Evolutionary conservation across 2,329 filamentous ascomycete genomes (phyloP), one percentile per base, ranked within the genome.

Genomic region (Bisporella sp.): DNA sequence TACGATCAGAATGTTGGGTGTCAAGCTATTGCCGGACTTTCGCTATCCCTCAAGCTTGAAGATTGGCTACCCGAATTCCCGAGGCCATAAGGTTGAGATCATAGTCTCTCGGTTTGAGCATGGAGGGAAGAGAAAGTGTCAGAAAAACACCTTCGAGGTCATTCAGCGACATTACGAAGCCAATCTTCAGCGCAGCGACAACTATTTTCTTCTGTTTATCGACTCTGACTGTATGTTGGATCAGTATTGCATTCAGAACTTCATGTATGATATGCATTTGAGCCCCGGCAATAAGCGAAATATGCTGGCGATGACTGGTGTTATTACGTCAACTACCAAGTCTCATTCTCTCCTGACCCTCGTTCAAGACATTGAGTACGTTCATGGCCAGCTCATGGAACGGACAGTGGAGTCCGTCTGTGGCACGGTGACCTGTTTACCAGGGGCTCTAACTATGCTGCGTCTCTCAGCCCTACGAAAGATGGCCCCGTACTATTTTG

Each of bases 401-500:
- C 84, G 92, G 50, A 95, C 91, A 0, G 91, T 97, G 32, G 92
- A 99, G 66, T 96, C 92, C 5, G 89, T 87, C 6, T 96, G 92
- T 65, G 92, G 92, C 47, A 83, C 92, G 5, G 92, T 99, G 45
- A 97, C 92, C 33, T 99, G 92, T 68, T 76, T 99, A 45, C 93
- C 93, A 0, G 92, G 93, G 31, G 92, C 92, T n/a, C 71, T 97
- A 59, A 97, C 92, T 1, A 95, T 96, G 73, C 74, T 99, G 48
- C 88, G 93, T 48, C 96, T 96, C 70, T 96, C 92, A 2, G 93
- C 93, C 5, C 97, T 99, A 70, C 81, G 91, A 51, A 86, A 87
- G 63, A 96, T 99, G 90, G 89, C 92, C 63, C 95, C 95, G 65
- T 96, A 96, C 71, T 97, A 99, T 71, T 99, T 99, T 68, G 90